phyloP scores from a whole-genome alignment of 1,284 basidiomycete species.

The Irpex sp. region DNA sequence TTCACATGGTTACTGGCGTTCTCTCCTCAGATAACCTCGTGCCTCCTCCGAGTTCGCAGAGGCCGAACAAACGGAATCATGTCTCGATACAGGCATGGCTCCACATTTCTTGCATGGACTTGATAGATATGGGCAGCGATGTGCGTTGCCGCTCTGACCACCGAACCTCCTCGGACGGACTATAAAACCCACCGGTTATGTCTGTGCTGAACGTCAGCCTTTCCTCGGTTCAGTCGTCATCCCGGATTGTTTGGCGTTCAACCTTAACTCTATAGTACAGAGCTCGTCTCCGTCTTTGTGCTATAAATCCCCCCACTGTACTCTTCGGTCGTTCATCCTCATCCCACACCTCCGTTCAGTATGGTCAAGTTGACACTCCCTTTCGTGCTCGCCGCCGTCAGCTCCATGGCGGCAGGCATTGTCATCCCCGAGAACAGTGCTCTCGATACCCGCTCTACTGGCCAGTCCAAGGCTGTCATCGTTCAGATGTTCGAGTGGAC shows the following conservation, averaged over 20 bases:
- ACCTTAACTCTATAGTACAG: no score
- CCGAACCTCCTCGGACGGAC: not conserved
- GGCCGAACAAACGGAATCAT: no score
- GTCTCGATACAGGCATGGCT: not conserved
- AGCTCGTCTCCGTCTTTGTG: no score
- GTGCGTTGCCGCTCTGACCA: not conserved
- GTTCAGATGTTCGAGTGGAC: slow-evolving; percentile 32
- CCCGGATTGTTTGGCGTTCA: not conserved
- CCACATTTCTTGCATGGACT: not conserved
- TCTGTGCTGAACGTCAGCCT: not conserved
- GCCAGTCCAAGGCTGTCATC: slow-evolving; percentile 20
- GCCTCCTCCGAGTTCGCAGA: no score
- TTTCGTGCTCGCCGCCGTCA: not conserved
- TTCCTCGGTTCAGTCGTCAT: not conserved
- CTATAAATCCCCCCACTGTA: not conserved
- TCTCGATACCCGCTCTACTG: slow-evolving; percentile 9
- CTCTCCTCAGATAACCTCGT: no score
- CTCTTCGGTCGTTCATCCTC: not conserved
- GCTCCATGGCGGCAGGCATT: not conserved
- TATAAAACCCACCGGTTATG: not conserved
- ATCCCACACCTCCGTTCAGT: not conserved
- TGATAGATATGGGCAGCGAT: not conserved
- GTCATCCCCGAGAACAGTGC: not conserved
- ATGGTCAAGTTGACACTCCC: not conserved
- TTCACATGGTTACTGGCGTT: not conserved